Evolutionary conservation across 306 rosid genomes (phyloP), one percentile per base, ranked within the genome.

Genomic region (Vigna angularis): DNA sequence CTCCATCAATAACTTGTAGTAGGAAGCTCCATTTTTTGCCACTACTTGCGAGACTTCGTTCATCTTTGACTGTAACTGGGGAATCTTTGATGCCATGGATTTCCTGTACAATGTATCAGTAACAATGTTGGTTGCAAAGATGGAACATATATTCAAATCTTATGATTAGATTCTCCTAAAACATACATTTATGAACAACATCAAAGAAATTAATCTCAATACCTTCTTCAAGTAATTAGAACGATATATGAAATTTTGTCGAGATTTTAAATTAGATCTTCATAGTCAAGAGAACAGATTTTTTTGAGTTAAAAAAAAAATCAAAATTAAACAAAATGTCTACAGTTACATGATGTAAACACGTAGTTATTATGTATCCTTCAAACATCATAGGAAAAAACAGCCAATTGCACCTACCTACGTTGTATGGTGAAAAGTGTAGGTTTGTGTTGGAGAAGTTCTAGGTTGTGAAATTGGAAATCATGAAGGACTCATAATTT

Each of bases 51-150:
- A 80, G 13, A 74, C 87, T 70, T 83, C 85, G 34, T 32, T 71
- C 75, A 81, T 59, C 85, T 86, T 86, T 38, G 87, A 72, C 76
- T 77, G 86, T 50, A 84, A 44, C 47, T 79, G 83, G 40, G 86
- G 75, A 56, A 89, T 48, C 78, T 78, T 86, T 64, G 89, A 85
- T 51, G 89, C 85, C 89, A 86, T 89, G 44, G 78, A 77, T 50
- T 57, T 56, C 66, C 82, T 81, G 42, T 45, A 74, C 26, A 65
- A 42, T 70, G 32, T 80, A 74, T 58, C 38, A 34, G 47, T 3
- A 38, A 26, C 50, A 0, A 11, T 44, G 48, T 10, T 44, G 18
- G 51, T 7, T 32, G 17, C 68, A 72, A 79, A 38, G 15, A 4
- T 22, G 48, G 40, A 59, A 67, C 5, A 11, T 14, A 28, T 40